Percentiles rank a stretch among this genome's conserved stretches.
phyloP scores from a whole-genome alignment of 495 filamentous ascomycete species.

The Schizothecium vesticola region DNA sequence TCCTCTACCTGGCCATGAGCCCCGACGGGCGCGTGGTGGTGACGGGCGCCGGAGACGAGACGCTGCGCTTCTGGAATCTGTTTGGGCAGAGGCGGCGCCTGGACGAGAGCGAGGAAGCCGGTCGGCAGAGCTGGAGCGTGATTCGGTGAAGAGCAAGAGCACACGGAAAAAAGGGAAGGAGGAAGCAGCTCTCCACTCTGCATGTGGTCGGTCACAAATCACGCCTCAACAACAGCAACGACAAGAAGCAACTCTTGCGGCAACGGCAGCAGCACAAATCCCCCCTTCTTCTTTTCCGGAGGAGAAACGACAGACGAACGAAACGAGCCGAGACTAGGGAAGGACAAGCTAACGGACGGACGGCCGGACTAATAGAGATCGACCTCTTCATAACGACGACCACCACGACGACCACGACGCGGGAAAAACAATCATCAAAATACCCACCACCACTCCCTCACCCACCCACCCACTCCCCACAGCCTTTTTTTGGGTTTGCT shows the following conservation, averaged over 20 bases:
- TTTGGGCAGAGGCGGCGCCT: slow-evolving; percentile 63
- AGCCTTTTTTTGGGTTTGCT: background rate
- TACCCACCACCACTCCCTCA: background rate
- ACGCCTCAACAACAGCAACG: background rate
- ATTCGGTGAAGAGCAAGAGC: slow-evolving; percentile 50
- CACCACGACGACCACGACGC: background rate
- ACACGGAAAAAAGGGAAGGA: background rate
- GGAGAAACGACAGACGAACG: background rate
- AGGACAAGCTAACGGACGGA: background rate
- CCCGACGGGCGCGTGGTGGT: slow-evolving; percentile 91
- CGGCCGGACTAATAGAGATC: background rate
- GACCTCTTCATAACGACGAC: background rate
- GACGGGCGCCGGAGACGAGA: slow-evolving; percentile 95
- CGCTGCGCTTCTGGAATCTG: slow-evolving; percentile 92
- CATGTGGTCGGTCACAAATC: background rate
- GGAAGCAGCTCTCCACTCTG: slow-evolving; percentile 4
- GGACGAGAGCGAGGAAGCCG: slow-evolving; percentile 40
- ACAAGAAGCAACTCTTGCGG: background rate
- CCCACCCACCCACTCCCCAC: background rate
- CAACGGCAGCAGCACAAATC: background rate
- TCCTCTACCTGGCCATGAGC: slow-evolving; percentile 94
- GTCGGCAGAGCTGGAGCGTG: slow-evolving; percentile 61
- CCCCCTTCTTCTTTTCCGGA: background rate
- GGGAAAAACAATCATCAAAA: background rate
- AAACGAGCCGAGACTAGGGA: background rate